Percentiles rank a stretch among this genome's conserved stretches.
Evolutionary conservation across 148 eudicot species (phyloP).

Genomic region (Amaranthus hypochondriacus): DNA sequence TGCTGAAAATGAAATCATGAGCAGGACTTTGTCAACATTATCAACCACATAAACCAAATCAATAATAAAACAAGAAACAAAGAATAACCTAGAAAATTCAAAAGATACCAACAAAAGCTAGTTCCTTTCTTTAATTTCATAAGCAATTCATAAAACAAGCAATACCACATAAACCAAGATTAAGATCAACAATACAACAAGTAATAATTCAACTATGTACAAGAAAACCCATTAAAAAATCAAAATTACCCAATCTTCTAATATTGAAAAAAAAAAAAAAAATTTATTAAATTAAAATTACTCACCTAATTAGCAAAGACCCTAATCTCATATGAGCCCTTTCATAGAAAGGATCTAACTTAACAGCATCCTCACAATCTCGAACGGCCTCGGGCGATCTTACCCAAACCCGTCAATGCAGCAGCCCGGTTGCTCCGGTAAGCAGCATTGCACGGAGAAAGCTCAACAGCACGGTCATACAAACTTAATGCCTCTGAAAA

Average conservation of each 20-base stretch:
- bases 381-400: conserved; percentile 53
- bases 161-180: conserved; percentile 2
- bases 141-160: neutral
- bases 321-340: conserved; percentile 79
- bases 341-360: conserved; percentile 52
- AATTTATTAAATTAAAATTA: neutral
- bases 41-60: neutral
- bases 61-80: neutral
- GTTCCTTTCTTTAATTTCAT: no score
- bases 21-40: conserved; percentile 15
- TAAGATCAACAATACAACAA: neutral
- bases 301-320: conserved; percentile 76
- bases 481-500: conserved; percentile 60
- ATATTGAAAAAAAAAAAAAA: neutral
- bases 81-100: no score
- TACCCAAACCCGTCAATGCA: conserved; percentile 53
- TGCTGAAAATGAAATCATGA: conserved; percentile 17
- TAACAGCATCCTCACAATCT: conserved; percentile 84
- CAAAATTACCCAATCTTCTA: no score
- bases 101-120: no score
- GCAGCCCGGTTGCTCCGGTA: conserved; percentile 77
- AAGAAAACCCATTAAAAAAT: neutral
- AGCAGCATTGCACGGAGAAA: conserved; percentile 59
- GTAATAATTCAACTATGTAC: neutral
- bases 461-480: conserved; percentile 57